Base-by-base conservation (phyloP, 805 yeast species). In the Kodamaea leandrae region DNA sequence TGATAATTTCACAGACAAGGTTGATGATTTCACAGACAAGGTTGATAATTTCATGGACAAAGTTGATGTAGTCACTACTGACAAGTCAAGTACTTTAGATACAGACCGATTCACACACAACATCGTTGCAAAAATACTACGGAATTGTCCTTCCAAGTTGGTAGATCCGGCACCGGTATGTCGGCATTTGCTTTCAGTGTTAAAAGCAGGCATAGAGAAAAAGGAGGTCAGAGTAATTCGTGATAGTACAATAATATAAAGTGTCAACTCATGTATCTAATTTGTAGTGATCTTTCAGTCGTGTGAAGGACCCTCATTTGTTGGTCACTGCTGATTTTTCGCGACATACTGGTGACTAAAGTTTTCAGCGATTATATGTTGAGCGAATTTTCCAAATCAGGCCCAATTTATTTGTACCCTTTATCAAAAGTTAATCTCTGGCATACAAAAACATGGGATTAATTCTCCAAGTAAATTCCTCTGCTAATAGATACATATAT, bases 91-190 rank as follows among this genome's bases (percentile, higher is more conserved):
- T 28, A 12, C 8, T 8, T 8, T 14, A 13, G 16, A 12, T n/a
- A n/a, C n/a, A n/a, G n/a, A n/a, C n/a, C n/a, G n/a, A n/a, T 21
- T 21, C 25, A 21, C 18, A 28, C 32, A 14, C 32, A 30, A 16
- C 13, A 26, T 30, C 14, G 8, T 32, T 5, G 28, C 37, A 15
- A 38, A 32, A 15, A 35, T 35, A 5, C 18, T 35, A 10, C 4
- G 8, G 4, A 13, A 23, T 10, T 35, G 30, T 15, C 28, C 28
- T 10, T 19, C 27, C 10, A 25, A 17, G 15, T 14, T 35, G 3
- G 13, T 35, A 7, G 30, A 35, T 24, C 37, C 37, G 14, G 20
- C 26, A 14, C 37, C 37, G n/a, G 21, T 35, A 7, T 35, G 37
- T 16, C 19, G 37, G 10, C 37, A 35, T 15, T 9, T 35, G 12